Conservation (phyloP, 2,329 filamentous ascomycete genomes). For the Leptographium radiaticola region DNA sequence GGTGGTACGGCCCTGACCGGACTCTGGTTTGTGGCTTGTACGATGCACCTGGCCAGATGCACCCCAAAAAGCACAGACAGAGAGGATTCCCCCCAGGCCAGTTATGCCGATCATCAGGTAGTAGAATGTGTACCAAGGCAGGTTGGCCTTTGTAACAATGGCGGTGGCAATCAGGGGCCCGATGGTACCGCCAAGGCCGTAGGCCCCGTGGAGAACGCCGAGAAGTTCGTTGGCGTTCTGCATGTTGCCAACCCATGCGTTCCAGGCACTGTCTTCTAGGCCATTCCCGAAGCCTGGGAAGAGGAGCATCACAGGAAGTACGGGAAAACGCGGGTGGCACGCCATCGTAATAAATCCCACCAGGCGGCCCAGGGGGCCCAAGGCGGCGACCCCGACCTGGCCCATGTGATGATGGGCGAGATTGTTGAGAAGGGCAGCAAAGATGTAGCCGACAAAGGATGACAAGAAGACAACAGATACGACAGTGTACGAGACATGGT, state of each 20-base stretch:
- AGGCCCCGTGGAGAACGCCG: conserved; percentile 59
- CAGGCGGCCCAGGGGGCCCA: conserved; percentile 50
- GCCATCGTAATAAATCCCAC: conserved; percentile 51
- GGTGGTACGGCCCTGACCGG: conserved; percentile 28
- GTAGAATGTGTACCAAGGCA: conserved; percentile 63
- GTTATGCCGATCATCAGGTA: conserved; percentile 57
- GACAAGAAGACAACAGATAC: conserved; percentile 56
- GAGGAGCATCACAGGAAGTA: conserved; percentile 50
- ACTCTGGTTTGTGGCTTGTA: conserved; percentile 17
- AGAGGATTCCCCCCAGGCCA: conserved; percentile 39
- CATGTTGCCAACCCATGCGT: conserved; percentile 57
- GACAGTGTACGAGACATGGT: conserved; percentile 45
- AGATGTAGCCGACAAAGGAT: conserved; percentile 51
- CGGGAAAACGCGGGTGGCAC: conserved; percentile 56
- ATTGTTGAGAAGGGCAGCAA: conserved; percentile 52
- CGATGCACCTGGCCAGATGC: conserved; percentile 47
- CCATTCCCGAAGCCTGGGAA: conserved; percentile 62
- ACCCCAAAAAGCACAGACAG: conserved; percentile 46
- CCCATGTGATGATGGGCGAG: conserved; percentile 50
- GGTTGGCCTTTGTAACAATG: conserved; percentile 49
- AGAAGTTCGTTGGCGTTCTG: conserved; percentile 58
- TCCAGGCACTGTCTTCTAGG: conserved; percentile 47
- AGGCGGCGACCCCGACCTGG: conserved; percentile 56
- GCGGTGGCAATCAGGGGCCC: conserved; percentile 58
- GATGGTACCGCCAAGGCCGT: conserved; percentile 58